Evolutionary conservation across 78 protist species (phyloP).

Genomic region (Bodo saltans): DNA sequence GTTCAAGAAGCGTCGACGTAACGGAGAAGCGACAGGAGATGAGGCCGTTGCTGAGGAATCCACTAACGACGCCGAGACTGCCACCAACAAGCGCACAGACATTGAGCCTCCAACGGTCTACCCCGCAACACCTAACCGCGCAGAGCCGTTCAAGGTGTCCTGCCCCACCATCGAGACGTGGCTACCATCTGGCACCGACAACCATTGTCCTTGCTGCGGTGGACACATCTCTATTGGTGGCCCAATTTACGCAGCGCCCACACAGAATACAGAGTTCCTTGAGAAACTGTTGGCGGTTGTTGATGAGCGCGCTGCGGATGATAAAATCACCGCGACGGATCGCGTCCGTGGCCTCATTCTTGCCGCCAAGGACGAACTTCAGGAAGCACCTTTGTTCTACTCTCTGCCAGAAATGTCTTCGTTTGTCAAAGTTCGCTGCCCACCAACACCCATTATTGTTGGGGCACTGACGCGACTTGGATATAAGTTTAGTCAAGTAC

Average conservation of each 20-base stretch:
- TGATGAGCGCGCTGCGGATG: background rate
- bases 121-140: background rate
- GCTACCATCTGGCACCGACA: background rate
- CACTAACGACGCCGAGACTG: background rate
- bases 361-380: slow-evolving; percentile 60
- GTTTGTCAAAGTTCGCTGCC: background rate
- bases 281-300: background rate
- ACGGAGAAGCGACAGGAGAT: background rate
- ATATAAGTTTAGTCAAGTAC: slow-evolving; percentile 44
- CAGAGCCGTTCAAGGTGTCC: background rate
- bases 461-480: slow-evolving; percentile 40
- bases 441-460: background rate
- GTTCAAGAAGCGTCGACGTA: background rate
- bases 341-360: slow-evolving; percentile 64
- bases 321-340: slow-evolving; percentile 1
- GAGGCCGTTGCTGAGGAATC: background rate
- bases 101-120: slow-evolving; percentile 8
- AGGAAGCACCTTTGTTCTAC: slow-evolving; percentile 64
- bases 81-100: slow-evolving; percentile 18
- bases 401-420: background rate
- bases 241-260: background rate
- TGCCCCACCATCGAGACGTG: background rate
- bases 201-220: background rate
- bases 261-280: background rate
- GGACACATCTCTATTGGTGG: background rate